A percentile compares a stretch with the other conserved stretches of the same genome.
These are phyloP conservation scores for Echium plantagineum DNA, from an alignment of 257 asterid species.

Conservation along the genomic window DNA sequence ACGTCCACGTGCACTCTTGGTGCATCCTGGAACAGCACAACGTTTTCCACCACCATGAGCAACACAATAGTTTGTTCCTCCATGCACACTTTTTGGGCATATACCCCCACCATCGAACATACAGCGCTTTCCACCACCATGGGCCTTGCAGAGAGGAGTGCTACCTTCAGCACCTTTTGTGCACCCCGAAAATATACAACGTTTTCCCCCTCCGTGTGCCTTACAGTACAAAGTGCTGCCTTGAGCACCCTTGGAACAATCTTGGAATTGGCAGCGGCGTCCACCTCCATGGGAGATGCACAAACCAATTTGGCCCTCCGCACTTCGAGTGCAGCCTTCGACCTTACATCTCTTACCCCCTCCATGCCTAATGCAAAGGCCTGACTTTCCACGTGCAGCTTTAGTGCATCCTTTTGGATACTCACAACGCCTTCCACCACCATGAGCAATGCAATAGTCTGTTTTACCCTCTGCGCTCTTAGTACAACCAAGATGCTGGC, in stretches of 20 bases:
- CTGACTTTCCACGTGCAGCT: constrained; percentile 89
- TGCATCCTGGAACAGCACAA: constrained; percentile 62
- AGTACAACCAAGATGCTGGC: constrained; percentile 80
- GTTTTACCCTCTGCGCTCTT: constrained; percentile 90
- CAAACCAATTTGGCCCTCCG: constrained; percentile 80
- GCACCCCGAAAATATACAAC: constrained; percentile 80
- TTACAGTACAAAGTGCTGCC: constrained; percentile 79
- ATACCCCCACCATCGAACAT: constrained; percentile 86
- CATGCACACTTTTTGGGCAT: constrained; percentile 91
- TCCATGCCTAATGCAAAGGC: constrained; percentile 89
- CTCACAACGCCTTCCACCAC: constrained; percentile 78
- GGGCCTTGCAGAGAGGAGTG: constrained; percentile 92
- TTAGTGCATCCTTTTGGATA: constrained; percentile 50
- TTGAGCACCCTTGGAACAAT: constrained; percentile 69
- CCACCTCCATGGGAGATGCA: constrained; percentile 97
- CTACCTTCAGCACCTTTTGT: constrained; percentile 91
- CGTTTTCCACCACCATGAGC: constrained; percentile 96
- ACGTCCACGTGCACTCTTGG: constrained; percentile 88
- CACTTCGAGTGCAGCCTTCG: constrained; percentile 77
- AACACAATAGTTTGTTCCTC: constrained; percentile 80
- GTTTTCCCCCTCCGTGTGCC: constrained; percentile 91
- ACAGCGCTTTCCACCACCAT: constrained; percentile 95
- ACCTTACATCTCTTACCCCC: constrained; percentile 89
- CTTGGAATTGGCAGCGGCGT: constrained; percentile 51
- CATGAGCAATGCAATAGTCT: constrained; percentile 74